Evolutionary conservation across 352 stramenopile species (phyloP).

Genomic region (Pythium dissotocum): DNA sequence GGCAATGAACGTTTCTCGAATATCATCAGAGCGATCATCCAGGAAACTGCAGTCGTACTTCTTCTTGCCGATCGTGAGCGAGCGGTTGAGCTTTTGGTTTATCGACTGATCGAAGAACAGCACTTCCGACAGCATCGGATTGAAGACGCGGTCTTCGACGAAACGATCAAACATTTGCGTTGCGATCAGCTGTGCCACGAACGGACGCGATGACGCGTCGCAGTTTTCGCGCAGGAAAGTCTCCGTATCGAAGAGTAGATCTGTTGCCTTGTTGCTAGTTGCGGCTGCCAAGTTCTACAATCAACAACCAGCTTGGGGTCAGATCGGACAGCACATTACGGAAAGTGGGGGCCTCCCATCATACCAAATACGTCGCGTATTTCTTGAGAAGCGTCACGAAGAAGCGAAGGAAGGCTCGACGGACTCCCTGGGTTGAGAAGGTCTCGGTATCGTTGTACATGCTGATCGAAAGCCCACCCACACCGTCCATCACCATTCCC

Average conservation of each 20-base stretch:
- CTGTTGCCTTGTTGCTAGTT: constrained; percentile 35
- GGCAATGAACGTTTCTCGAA: constrained; percentile 84
- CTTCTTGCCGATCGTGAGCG: constrained; percentile 71
- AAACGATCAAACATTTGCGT: constrained; percentile 89
- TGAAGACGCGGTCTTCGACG: constrained; percentile 75
- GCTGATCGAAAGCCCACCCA: constrained; percentile 57
- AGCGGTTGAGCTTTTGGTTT: constrained; percentile 85
- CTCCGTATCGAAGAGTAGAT: constrained; percentile 60
- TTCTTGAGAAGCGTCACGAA: constrained; percentile 84
- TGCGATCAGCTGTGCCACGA: constrained; percentile 59
- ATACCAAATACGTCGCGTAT: constrained; percentile 75
- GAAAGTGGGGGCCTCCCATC: neutral
- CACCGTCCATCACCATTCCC: constrained; percentile 31
- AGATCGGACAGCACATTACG: constrained; percentile 1
- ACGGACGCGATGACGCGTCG: constrained; percentile 56
- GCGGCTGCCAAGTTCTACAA: constrained; percentile 18
- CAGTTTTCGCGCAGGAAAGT: constrained; percentile 70
- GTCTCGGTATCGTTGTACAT: constrained; percentile 65
- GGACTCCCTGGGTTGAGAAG: constrained; percentile 68
- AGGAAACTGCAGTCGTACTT: constrained; percentile 86
- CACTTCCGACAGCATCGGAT: constrained; percentile 63
- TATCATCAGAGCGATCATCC: constrained; percentile 70
- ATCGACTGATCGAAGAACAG: constrained; percentile 88
- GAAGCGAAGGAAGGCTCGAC: constrained; percentile 77
- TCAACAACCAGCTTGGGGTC: neutral